Evolutionary conservation across 805 yeast species (phyloP).

Genomic region (Dipodascus albidus): DNA sequence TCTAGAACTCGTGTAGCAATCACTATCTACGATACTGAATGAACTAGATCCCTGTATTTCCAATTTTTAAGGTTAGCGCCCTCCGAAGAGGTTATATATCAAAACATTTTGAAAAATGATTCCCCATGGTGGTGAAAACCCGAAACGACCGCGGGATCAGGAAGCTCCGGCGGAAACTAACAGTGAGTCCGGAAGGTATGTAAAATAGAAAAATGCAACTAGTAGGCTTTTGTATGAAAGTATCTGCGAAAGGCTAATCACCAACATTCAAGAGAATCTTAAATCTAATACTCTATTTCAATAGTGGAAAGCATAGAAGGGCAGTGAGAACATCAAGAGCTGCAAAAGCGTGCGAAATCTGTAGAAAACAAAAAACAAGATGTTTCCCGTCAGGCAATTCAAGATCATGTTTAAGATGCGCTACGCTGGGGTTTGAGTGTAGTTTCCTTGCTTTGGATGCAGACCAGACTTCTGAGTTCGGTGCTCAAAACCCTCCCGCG

Average conservation of each 20-base stretch:
- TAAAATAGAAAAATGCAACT: neutral
- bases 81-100: too few species aligned
- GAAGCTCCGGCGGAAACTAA: neutral
- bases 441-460: slow-evolving; percentile 29
- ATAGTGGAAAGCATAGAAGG: neutral
- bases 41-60: too few species aligned
- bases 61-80: neutral
- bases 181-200: neutral
- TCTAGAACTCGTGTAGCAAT: too few species aligned
- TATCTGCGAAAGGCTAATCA: too few species aligned
- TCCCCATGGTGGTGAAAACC: neutral
- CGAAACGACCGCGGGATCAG: slow-evolving; percentile 1
- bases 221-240: neutral
- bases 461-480: neutral
- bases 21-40: too few species aligned
- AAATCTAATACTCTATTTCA: neutral
- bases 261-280: too few species aligned
- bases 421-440: slow-evolving; percentile 40
- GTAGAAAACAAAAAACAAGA: slow-evolving; percentile 48
- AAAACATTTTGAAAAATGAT: neutral
- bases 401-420: slow-evolving; percentile 46
- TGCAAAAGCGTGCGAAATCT: slow-evolving; percentile 40
- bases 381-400: slow-evolving; percentile 41
- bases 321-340: slow-evolving; percentile 25
- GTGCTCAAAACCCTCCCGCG: neutral